A percentile compares a stretch with the other conserved stretches of the same genome.
Conservation (phyloP, 345 rosid genomes). For the Populus pruinosa region DNA sequence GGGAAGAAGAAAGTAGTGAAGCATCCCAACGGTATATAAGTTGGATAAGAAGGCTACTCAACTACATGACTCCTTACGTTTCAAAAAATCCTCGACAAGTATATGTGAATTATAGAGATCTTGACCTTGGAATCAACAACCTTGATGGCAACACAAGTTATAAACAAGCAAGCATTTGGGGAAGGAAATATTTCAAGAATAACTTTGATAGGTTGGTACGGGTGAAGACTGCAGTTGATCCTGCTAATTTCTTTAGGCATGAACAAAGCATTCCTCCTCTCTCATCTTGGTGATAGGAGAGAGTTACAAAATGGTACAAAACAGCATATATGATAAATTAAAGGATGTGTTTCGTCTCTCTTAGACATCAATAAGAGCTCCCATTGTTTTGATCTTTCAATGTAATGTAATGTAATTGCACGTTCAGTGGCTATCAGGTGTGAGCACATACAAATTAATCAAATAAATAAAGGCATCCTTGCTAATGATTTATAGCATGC, state of each 20-base stretch:
- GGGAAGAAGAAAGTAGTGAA: conserved; percentile 32
- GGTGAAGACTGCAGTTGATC: conserved; percentile 39
- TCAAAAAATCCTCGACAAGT: conserved; percentile 61
- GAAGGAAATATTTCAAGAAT: conserved; percentile 39
- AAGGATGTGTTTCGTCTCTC: no score
- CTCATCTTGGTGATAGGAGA: not conserved
- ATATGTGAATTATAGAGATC: conserved; percentile 57
- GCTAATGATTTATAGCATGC: no score
- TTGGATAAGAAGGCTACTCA: conserved; percentile 42
- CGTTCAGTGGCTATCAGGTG: not conserved
- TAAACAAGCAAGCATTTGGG: conserved; percentile 42
- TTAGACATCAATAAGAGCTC: not conserved
- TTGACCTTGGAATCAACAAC: conserved; percentile 51
- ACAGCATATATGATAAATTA: not conserved
- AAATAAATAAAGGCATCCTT: not conserved
- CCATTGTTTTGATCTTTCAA: not conserved
- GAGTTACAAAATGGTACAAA: not conserved
- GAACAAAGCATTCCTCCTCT: conserved; percentile 22
- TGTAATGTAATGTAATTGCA: not conserved
- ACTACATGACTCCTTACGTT: conserved; percentile 44
- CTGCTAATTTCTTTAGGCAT: conserved; percentile 38
- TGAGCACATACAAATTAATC: not conserved
- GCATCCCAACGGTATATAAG: conserved; percentile 5
- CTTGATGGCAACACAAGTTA: conserved; percentile 26
- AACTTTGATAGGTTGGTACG: conserved; percentile 33